Evolutionary conservation across 805 yeast species (phyloP).

Genomic region (Teunomyces kruisii): DNA sequence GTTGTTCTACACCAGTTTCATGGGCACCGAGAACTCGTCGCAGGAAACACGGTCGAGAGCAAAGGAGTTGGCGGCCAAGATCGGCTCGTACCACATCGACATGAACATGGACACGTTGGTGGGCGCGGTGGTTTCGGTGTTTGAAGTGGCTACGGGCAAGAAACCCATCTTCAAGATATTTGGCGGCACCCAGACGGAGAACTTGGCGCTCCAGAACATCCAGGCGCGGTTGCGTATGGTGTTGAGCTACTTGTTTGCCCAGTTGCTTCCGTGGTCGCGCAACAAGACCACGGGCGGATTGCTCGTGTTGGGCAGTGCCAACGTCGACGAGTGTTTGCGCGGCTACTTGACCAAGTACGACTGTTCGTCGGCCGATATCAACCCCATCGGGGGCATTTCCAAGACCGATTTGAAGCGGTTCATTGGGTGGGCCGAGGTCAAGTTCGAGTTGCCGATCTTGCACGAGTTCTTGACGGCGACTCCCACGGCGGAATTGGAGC

Average conservation of each 20-base stretch:
- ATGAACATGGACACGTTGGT: conserved; percentile 89
- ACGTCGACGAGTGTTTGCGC: conserved; percentile 93
- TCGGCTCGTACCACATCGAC: conserved; percentile 90
- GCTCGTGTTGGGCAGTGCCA: conserved; percentile 91
- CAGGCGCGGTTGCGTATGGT: conserved; percentile 98
- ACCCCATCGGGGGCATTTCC: conserved; percentile 98
- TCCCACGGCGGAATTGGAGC: conserved; percentile 98
- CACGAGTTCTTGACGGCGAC: conserved; percentile 81
- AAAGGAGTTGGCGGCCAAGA: conserved; percentile 63
- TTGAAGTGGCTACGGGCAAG: conserved; percentile 88
- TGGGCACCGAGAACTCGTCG: conserved; percentile 96
- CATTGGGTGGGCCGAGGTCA: conserved; percentile 70
- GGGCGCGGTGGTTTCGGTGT: conserved; percentile 65
- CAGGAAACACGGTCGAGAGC: conserved; percentile 83
- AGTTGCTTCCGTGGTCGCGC: conserved; percentile 92
- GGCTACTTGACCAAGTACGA: conserved; percentile 97
- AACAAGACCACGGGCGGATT: conserved; percentile 70
- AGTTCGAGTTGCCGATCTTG: conserved; percentile 75
- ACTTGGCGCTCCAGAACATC: conserved; percentile 91
- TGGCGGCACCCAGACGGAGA: conserved; percentile 92
- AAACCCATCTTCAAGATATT: conserved; percentile 85
- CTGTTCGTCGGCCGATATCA: conserved; percentile 94
- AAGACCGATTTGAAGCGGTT: conserved; percentile 88
- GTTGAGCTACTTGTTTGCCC: conserved; percentile 88
- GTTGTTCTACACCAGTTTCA: conserved; percentile 85